These are phyloP conservation scores for Saccharomycopsis amapae DNA, from an alignment of 805 yeast species.

Conservation along the genomic window DNA sequence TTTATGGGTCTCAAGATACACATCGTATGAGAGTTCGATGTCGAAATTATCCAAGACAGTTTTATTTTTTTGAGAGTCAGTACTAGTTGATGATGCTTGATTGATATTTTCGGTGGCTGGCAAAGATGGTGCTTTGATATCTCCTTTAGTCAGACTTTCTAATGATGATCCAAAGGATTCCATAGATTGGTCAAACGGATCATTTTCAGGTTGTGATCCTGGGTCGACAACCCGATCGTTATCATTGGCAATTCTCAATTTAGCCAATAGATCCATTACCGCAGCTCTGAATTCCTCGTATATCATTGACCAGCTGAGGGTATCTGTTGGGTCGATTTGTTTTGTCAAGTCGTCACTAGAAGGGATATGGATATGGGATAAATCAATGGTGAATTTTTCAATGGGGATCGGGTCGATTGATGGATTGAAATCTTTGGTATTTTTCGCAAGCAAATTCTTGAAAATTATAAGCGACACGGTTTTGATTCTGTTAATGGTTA, in stretches of 20 bases:
- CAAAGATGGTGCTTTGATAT: too few relatives aligned
- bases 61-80: too few relatives aligned
- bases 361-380: slow-evolving; percentile 1
- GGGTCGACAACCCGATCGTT: too few relatives aligned
- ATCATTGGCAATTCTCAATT: slow-evolving; percentile 2
- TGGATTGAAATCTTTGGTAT: not conserved
- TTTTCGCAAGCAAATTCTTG: not conserved
- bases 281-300: slow-evolving; percentile 12
- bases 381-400: slow-evolving; percentile 15
- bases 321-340: slow-evolving; percentile 3
- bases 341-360: not conserved
- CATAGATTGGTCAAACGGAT: too few relatives aligned
- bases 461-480: slow-evolving; percentile 14
- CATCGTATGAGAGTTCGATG: slow-evolving; percentile 5
- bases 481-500: slow-evolving; percentile 12
- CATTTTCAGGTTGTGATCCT: too few relatives aligned
- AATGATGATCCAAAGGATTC: too few relatives aligned
- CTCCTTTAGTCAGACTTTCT: too few relatives aligned
- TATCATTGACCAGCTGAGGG: slow-evolving; percentile 13
- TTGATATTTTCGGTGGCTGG: too few relatives aligned
- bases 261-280: slow-evolving; percentile 12
- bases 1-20: slow-evolving; percentile 13
- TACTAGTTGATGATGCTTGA: too few relatives aligned
- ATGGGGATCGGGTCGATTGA: slow-evolving; percentile 1
- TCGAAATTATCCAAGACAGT: too few relatives aligned